Evolutionary conservation across 148 eudicot genomes (phyloP).

Genomic region (Selenicereus undatus): DNA sequence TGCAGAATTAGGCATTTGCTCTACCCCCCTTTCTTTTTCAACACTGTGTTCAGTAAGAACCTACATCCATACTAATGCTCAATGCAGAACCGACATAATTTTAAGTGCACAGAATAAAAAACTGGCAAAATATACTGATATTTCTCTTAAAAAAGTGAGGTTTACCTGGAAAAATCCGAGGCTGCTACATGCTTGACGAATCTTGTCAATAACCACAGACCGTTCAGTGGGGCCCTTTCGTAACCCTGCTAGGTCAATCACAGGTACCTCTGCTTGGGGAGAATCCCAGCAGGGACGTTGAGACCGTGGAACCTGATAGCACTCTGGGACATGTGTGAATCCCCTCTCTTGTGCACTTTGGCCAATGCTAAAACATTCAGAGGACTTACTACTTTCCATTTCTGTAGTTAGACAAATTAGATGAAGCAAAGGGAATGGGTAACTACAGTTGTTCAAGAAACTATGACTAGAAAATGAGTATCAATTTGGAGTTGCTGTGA

Average conservation of each 20-base stretch:
- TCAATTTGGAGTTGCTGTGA: not conserved
- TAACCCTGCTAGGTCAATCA: constrained; percentile 39
- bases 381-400: constrained; percentile 25
- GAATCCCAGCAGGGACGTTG: constrained; percentile 34
- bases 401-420: not conserved
- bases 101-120: not conserved
- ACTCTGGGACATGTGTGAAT: constrained; percentile 40
- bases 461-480: not conserved
- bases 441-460: not conserved
- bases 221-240: constrained; percentile 23
- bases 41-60: not conserved
- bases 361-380: constrained; percentile 41
- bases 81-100: not conserved
- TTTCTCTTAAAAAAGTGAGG: not conserved
- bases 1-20: not conserved
- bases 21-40: not conserved
- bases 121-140: not conserved
- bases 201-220: constrained; percentile 24
- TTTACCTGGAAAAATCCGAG: constrained; percentile 60
- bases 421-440: not conserved
- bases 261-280: constrained; percentile 33
- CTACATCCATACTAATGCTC: not conserved
- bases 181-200: constrained; percentile 40
- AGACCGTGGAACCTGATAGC: constrained; percentile 34
- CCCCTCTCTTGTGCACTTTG: constrained; percentile 50